Evolutionary conservation across 2,329 filamentous ascomycete genomes (phyloP).

Genomic region (Aspergillus fumigatus): DNA sequence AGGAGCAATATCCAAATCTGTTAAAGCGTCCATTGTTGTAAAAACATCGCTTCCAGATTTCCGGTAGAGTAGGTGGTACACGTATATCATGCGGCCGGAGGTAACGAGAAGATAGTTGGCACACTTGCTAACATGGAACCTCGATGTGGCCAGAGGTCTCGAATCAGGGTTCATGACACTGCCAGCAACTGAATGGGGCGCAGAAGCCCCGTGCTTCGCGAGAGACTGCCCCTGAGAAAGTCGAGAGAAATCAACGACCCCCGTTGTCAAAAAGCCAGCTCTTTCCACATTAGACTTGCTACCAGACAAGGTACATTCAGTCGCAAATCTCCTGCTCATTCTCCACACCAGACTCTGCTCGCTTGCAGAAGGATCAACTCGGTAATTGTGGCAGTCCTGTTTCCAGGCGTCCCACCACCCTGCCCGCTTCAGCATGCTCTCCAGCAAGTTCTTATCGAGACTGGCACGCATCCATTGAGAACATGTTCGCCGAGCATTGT

Average conservation of each 20-base stretch:
- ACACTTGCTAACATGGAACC: constrained; percentile 55
- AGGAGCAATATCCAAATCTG: constrained; percentile 36
- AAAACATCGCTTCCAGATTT: constrained; percentile 9
- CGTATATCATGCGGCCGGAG: constrained; percentile 50
- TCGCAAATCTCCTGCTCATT: constrained; percentile 46
- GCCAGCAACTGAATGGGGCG: constrained; percentile 16
- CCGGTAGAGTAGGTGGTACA: constrained; percentile 47
- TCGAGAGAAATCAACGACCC: constrained; percentile 25
- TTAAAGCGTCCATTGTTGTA: constrained; percentile 21
- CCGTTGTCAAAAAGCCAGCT: constrained; percentile 36
- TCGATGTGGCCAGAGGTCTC: constrained; percentile 20
- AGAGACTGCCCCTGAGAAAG: constrained; percentile 15
- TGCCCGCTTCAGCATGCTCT: constrained; percentile 51
- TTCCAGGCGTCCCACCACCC: constrained; percentile 49
- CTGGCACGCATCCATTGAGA: constrained; percentile 57
- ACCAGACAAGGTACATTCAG: constrained; percentile 46
- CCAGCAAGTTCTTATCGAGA: constrained; percentile 49
- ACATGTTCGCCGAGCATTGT: constrained; percentile 58
- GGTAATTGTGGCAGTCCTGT: constrained; percentile 24
- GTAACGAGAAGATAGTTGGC: constrained; percentile 55
- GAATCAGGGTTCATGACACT: constrained; percentile 15
- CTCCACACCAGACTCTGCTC: constrained; percentile 34
- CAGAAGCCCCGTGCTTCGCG: constrained; percentile 6
- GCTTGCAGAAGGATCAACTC: constrained; percentile 30
- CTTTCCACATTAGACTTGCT: constrained; percentile 26